phyloP scores from a whole-genome alignment of 2,329 filamentous ascomycete genomes.

The Aspergillus fructus region DNA sequence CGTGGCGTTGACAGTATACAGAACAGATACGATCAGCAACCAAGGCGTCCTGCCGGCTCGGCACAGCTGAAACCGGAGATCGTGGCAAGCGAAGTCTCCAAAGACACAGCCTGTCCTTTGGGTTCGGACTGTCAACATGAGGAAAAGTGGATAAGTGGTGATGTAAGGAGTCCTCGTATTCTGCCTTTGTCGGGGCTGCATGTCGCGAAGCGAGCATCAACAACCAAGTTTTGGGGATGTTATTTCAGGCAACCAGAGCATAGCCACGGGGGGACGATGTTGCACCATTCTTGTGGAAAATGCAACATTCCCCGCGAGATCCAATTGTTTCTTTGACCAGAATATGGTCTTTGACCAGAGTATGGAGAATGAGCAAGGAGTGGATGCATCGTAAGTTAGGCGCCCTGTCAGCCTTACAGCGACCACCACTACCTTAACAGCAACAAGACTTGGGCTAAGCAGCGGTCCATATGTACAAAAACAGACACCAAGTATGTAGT shows the following conservation, averaged over 20 bases:
- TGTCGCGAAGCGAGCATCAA: too few relatives aligned
- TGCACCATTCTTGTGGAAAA: neutral
- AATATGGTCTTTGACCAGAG: neutral
- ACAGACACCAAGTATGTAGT: too few relatives aligned
- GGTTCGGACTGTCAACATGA: too few relatives aligned
- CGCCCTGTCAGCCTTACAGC: too few relatives aligned
- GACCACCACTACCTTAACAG: neutral
- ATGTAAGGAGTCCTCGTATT: neutral
- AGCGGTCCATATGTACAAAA: neutral
- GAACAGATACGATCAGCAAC: neutral
- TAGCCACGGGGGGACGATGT: neutral
- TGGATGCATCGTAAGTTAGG: too few relatives aligned
- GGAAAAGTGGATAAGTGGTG: too few relatives aligned
- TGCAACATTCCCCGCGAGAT: neutral
- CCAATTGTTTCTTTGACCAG: neutral
- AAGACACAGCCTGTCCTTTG: too few relatives aligned
- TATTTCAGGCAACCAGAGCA: neutral
- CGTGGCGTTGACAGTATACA: neutral
- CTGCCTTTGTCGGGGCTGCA: too few relatives aligned
- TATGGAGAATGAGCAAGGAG: neutral
- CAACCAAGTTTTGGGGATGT: too few relatives aligned
- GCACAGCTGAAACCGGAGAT: too few relatives aligned
- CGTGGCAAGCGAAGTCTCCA: too few relatives aligned
- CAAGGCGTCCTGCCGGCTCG: neutral
- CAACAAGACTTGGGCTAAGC: neutral